Conservation (phyloP, 1,284 basidiomycete species). For the Volvariella surrecta region DNA sequence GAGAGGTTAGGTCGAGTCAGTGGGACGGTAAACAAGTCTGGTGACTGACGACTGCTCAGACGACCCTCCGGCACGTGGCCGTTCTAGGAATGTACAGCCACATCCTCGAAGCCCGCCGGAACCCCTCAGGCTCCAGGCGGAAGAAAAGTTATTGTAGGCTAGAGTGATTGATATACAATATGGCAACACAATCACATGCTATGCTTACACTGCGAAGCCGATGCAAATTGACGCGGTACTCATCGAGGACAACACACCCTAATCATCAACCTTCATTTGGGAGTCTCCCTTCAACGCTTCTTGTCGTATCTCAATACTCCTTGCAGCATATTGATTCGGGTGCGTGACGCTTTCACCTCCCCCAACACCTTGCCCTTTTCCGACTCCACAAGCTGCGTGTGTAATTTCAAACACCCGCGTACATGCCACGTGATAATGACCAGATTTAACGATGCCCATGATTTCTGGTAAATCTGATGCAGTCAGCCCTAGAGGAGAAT, state of each 20-base stretch:
- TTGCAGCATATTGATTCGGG: slow-evolving; percentile 81
- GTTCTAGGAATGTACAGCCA: too few relatives aligned
- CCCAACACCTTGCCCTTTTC: slow-evolving; percentile 87
- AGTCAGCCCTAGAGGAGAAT: slow-evolving; percentile 58
- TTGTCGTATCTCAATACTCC: slow-evolving; percentile 51
- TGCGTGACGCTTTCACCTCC: slow-evolving; percentile 88
- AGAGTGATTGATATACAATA: too few relatives aligned
- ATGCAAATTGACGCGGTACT: too few relatives aligned
- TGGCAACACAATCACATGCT: too few relatives aligned
- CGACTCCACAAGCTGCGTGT: slow-evolving; percentile 66
- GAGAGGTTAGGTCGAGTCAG: not conserved
- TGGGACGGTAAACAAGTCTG: not conserved
- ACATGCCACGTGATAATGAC: slow-evolving; percentile 94
- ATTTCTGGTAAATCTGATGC: slow-evolving; percentile 80
- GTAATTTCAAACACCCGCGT: slow-evolving; percentile 96
- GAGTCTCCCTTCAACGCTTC: not conserved
- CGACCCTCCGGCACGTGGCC: too few relatives aligned
- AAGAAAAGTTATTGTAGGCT: too few relatives aligned
- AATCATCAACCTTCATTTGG: too few relatives aligned
- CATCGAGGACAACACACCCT: too few relatives aligned
- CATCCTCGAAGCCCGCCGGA: too few relatives aligned
- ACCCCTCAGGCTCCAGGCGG: too few relatives aligned
- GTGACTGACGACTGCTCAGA: not conserved
- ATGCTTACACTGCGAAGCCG: too few relatives aligned
- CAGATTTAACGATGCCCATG: slow-evolving; percentile 70